Base-by-base conservation (phyloP, 768 basidiomycete genomes). In the Trametopsis cervina region DNA sequence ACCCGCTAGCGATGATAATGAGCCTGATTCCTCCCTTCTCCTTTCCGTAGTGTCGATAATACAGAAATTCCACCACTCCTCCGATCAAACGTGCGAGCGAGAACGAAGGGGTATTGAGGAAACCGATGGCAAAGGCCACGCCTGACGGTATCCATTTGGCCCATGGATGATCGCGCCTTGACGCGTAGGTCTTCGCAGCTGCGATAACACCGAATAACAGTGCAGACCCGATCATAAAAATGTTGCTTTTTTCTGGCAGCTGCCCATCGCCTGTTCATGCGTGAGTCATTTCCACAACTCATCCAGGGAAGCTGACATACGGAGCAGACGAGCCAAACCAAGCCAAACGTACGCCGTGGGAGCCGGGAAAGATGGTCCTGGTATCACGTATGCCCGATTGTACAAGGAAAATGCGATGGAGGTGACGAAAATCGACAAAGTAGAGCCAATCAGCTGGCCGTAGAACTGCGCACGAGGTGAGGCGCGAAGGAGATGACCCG, bases 271-370 rank as follows among this genome's bases (percentile, higher is more conserved):
- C 87, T 89, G 57, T 67, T 36, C 29, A 60, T 3, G 23, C n/a
- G n/a, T n/a, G n/a, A n/a, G n/a, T 21, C 17, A 27, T 13, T 47
- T 10, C 18, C 21, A 40, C 15, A 44, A 2, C 6, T 22, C 23
- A 17, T 5, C 2, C 27, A 36, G 18, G 23, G 62, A 21, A 58
- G 64, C 9, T 60, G 15, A 49, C 87, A 55, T 64, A 87, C 87
- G 83, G 24, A 89, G 74, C 7, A 89, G 69, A 15, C 86, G 74
- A 15, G 86, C 87, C 21, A 91, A 76, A 50, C 76, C 75, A 21
- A 87, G 71, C 94, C 95, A 98, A 25, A 98, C 88, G 56, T 91
- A 94, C 5, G 94, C 93, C 0, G 89, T 93, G 1, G 95, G 95
- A 0, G 92, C 94, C 4, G 91, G 90, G 66, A 97, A 98, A n/a